These are phyloP conservation scores for Protomyces lactucae-debilis DNA, from an alignment of 1,139 yeast species.

Conservation along the genomic window DNA sequence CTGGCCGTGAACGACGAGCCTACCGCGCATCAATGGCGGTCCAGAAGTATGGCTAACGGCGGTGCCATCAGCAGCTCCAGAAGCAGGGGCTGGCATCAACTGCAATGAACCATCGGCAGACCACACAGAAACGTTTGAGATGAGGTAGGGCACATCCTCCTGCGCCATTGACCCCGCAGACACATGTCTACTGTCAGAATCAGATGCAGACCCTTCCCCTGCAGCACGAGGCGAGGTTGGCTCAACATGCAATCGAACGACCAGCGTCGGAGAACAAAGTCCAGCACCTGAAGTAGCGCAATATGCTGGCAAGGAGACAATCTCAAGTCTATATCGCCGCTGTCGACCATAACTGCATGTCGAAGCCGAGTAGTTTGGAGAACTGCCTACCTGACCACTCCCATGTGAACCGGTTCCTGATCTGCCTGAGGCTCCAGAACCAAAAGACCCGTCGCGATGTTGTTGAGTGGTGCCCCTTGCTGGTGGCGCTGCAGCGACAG, in stretches of 20 bases:
- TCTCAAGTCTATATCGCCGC: background rate
- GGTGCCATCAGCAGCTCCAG: background rate
- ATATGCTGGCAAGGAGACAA: background rate
- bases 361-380: background rate
- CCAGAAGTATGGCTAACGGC: background rate
- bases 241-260: conserved; percentile 4
- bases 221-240: background rate
- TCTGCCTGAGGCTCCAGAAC: background rate
- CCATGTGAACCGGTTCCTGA: background rate
- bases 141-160: conserved; percentile 16
- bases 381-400: background rate
- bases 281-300: conserved; percentile 15
- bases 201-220: background rate
- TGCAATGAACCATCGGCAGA: background rate
- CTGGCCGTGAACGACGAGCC: conserved; percentile 5
- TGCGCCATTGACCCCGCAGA: background rate
- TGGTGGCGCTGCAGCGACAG: too few species aligned
- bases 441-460: background rate
- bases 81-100: background rate
- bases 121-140: conserved; percentile 6
- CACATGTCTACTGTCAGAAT: background rate
- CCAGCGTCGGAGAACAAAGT: conserved; percentile 5
- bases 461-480: too few species aligned
- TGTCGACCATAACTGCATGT: background rate
- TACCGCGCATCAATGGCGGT: background rate